These are phyloP conservation scores for Cryptosporidium meleagridis DNA, from an alignment of 169 alveolate species.

Conservation along the genomic window DNA sequence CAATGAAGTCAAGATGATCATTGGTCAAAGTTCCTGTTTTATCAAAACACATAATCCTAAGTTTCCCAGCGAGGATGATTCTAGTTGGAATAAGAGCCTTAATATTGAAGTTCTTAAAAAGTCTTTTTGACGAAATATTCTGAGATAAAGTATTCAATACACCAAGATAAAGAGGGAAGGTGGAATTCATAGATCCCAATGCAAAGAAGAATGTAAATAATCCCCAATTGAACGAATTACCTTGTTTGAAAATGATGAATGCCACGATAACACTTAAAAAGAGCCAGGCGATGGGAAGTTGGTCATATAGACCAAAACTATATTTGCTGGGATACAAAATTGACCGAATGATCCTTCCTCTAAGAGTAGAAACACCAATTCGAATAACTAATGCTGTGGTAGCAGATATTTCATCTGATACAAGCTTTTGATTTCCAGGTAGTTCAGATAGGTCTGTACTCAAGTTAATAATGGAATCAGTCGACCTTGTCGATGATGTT, in stretches of 20 bases:
- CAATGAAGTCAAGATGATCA: conserved; percentile 89
- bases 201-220: conserved; percentile 87
- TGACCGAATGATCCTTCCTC: conserved; percentile 92
- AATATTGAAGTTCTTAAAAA: conserved; percentile 86
- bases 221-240: conserved; percentile 83
- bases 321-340: conserved; percentile 92
- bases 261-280: conserved; percentile 70
- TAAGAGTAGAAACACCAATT: conserved; percentile 88
- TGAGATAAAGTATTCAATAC: conserved; percentile 80
- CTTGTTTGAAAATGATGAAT: conserved; percentile 69
- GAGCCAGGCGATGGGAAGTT: conserved; percentile 77
- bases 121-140: conserved; percentile 91
- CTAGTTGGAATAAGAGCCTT: conserved; percentile 95
- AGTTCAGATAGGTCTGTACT: not conserved
- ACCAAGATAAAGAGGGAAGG: conserved; percentile 47
- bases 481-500: conserved; percentile 62
- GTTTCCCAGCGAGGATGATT: conserved; percentile 96
- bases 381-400: conserved; percentile 88
- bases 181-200: conserved; percentile 78
- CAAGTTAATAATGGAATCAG: conserved; percentile 22
- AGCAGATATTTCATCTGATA: not conserved
- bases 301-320: conserved; percentile 78
- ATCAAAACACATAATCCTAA: conserved; percentile 94
- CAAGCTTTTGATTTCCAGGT: not conserved
- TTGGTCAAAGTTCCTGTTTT: conserved; percentile 98